A percentile compares a stretch with the other conserved stretches of the same genome.
phyloP scores from a whole-genome alignment of 441 rosid genomes.

The Hura crepitans region DNA sequence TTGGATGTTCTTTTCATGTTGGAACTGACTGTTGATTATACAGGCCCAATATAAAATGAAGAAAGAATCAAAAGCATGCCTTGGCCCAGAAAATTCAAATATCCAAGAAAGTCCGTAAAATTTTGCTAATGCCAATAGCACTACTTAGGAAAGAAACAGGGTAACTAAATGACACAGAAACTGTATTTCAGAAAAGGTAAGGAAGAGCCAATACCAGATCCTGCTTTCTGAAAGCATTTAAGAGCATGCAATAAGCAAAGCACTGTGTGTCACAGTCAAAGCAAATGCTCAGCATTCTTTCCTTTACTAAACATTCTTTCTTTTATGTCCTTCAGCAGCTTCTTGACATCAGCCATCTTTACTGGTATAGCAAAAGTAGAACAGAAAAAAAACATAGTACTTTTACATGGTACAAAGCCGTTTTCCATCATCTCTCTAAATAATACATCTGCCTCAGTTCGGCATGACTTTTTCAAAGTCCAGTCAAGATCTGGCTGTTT shows the following conservation, averaged over 20 bases:
- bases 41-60: neutral
- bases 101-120: neutral
- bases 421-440: constrained; percentile 66
- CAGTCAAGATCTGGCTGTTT: constrained; percentile 48
- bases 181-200: neutral
- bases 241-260: neutral
- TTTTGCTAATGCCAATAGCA: neutral
- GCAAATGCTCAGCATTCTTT: constrained; percentile 1
- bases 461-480: constrained; percentile 41
- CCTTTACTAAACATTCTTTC: constrained; percentile 28
- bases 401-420: constrained; percentile 58
- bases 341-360: constrained; percentile 51
- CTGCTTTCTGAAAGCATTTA: constrained; percentile 17
- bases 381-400: constrained; percentile 54
- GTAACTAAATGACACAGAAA: neutral
- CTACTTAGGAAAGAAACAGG: neutral
- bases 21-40: neutral
- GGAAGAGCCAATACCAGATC: constrained; percentile 5
- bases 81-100: neutral
- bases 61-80: constrained; percentile 2
- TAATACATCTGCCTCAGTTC: constrained; percentile 56
- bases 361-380: constrained; percentile 63
- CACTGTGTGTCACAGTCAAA: neutral
- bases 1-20: neutral
- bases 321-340: constrained; percentile 46